Percentiles rank a stretch among this genome's conserved stretches.
Evolutionary conservation across 306 rosid species (phyloP).

Genomic region (Cucumis hystrix): DNA sequence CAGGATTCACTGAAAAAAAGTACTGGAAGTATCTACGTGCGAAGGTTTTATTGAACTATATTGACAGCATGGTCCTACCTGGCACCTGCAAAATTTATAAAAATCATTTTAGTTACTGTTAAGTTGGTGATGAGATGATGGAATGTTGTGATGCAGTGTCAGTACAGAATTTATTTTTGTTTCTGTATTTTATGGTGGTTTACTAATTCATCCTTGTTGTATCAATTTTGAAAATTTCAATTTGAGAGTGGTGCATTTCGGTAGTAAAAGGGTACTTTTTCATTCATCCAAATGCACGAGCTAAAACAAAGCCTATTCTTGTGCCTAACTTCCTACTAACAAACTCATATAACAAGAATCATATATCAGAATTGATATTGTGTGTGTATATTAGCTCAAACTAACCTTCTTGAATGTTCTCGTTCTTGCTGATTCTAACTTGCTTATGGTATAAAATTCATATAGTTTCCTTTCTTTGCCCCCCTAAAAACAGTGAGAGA

Average conservation of each 20-base stretch:
- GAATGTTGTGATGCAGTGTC: neutral
- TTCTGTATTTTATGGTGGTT: neutral
- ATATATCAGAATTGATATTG: too few species aligned
- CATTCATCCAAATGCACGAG: neutral
- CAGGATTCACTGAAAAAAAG: neutral
- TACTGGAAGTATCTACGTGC: neutral
- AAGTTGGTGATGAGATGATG: neutral
- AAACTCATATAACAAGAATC: neutral
- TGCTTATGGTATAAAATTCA: neutral
- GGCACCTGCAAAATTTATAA: neutral
- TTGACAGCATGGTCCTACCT: neutral
- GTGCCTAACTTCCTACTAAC: neutral
- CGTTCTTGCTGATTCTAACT: neutral
- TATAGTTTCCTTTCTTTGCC: neutral
- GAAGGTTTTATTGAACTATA: neutral
- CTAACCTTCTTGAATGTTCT: neutral
- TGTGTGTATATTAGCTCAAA: neutral
- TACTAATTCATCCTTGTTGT: neutral
- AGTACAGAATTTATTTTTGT: neutral
- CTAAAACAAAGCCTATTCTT: neutral
- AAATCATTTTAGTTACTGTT: neutral
- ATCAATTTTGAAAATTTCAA: neutral
- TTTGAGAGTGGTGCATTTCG: neutral
- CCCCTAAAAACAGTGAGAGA: conserved; percentile 26
- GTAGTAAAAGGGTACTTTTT: neutral